Evolutionary conservation across 208 protist species (phyloP).

Genomic region (Trypanosoma congolense): DNA sequence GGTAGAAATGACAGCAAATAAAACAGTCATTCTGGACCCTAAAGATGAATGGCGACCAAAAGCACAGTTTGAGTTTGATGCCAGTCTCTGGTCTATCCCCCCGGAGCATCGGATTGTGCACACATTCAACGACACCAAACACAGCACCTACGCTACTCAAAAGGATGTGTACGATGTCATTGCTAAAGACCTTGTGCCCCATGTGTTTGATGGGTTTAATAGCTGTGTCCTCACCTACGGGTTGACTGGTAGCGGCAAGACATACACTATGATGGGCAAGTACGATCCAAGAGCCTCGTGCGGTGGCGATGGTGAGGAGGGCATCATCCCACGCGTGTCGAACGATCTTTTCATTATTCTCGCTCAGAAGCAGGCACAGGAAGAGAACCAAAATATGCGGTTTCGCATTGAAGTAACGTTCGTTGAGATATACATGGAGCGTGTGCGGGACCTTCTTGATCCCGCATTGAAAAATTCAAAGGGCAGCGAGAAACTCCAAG

Average conservation of each 20-base stretch:
- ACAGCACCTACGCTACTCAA: slow-evolving; percentile 76
- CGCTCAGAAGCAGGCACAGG: slow-evolving; percentile 32
- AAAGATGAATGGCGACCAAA: slow-evolving; percentile 81
- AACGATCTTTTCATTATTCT: slow-evolving; percentile 86
- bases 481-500: slow-evolving; percentile 74
- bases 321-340: slow-evolving; percentile 89
- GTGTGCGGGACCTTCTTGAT: slow-evolving; percentile 94
- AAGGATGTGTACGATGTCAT: slow-evolving; percentile 88
- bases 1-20: slow-evolving; percentile 86
- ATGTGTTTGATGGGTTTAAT: slow-evolving; percentile 91
- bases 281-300: slow-evolving; percentile 66
- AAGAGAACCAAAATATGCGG: slow-evolving; percentile 30
- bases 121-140: slow-evolving; percentile 78
- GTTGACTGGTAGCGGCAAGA: slow-evolving; percentile 91
- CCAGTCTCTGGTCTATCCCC: slow-evolving; percentile 87
- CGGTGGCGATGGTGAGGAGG: slow-evolving; percentile 80
- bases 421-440: slow-evolving; percentile 97
- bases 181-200: slow-evolving; percentile 86
- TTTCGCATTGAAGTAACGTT: slow-evolving; percentile 93
- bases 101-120: slow-evolving; percentile 73
- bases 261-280: slow-evolving; percentile 89
- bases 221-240: slow-evolving; percentile 91
- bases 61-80: slow-evolving; percentile 88
- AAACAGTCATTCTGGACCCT: slow-evolving; percentile 84
- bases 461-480: slow-evolving; percentile 64